Percentiles rank a stretch among this genome's conserved stretches.
phyloP scores from a whole-genome alignment of 352 stramenopile species.

The Pythium aquatile region DNA sequence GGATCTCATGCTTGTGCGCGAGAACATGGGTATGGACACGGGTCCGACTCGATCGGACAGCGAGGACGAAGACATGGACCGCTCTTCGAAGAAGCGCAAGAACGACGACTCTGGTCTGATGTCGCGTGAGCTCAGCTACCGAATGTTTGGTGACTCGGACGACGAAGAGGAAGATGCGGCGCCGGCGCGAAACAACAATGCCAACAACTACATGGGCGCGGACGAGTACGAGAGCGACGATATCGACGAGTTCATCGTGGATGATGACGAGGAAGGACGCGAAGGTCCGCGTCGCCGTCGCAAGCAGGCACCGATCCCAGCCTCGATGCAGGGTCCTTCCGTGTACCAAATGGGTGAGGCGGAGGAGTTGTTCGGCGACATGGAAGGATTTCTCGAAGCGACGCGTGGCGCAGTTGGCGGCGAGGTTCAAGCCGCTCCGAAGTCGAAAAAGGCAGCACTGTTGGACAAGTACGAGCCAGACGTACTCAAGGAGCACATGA shows the following conservation, averaged over 20 bases:
- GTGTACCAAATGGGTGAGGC: constrained; percentile 91
- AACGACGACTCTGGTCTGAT: constrained; percentile 76
- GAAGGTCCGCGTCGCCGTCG: constrained; percentile 70
- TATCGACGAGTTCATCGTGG: constrained; percentile 90
- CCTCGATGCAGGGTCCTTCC: constrained; percentile 83
- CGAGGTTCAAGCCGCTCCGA: constrained; percentile 29
- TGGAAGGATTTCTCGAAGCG: constrained; percentile 86
- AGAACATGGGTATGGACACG: constrained; percentile 88
- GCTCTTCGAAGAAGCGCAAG: constrained; percentile 70
- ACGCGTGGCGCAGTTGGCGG: constrained; percentile 45
- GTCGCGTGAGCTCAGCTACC: constrained; percentile 83
- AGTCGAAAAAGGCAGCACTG: constrained; percentile 83
- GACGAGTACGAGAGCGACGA: constrained; percentile 90
- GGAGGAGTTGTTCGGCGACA: constrained; percentile 88
- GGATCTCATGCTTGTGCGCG: constrained; percentile 85
- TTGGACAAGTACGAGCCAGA: constrained; percentile 87
- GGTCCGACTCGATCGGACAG: constrained; percentile 70
- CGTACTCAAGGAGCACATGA: constrained; percentile 88
- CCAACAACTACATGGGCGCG: constrained; percentile 82
- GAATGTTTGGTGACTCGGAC: constrained; percentile 89
- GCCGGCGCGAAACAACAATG: constrained; percentile 45
- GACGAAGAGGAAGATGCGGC: constrained; percentile 84
- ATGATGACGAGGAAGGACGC: constrained; percentile 86
- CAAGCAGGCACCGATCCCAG: constrained; percentile 67
- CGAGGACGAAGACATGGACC: constrained; percentile 70